Evolutionary conservation across 441 rosid species (phyloP).

Genomic region (Gossypium schwendimanii): DNA sequence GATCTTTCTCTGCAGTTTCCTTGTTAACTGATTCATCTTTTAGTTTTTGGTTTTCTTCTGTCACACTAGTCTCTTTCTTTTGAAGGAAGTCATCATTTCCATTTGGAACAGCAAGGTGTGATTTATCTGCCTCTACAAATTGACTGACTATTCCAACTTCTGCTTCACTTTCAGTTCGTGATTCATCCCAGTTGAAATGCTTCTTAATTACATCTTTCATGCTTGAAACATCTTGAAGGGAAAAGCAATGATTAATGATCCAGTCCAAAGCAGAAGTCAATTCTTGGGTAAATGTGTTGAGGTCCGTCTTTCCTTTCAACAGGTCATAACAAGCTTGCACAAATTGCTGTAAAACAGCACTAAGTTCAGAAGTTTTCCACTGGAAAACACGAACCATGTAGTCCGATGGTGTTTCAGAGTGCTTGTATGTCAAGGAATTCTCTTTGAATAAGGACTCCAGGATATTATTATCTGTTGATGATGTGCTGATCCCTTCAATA

Average conservation of each 20-base stretch:
- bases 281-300: conserved; percentile 54
- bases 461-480: conserved; percentile 12
- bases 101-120: conserved; percentile 13
- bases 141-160: conserved; percentile 32
- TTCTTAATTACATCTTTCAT: conserved; percentile 64
- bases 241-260: conserved; percentile 64
- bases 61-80: conserved; percentile 15
- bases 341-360: conserved; percentile 45
- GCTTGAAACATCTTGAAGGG: conserved; percentile 74
- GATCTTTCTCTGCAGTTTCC: conserved; percentile 28
- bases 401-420: conserved; percentile 39
- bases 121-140: conserved; percentile 31
- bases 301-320: conserved; percentile 41
- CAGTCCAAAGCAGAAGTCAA: conserved; percentile 60
- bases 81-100: conserved; percentile 6
- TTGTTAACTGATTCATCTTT: conserved; percentile 21
- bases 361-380: conserved; percentile 70
- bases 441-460: conserved; percentile 26
- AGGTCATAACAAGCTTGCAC: conserved; percentile 50
- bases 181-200: conserved; percentile 56
- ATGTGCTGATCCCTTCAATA: conserved; percentile 47
- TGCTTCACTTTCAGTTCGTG: conserved; percentile 48
- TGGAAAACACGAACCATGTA: conserved; percentile 68
- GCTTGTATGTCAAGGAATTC: conserved; percentile 25
- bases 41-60: conserved; percentile 29